Base-by-base conservation (phyloP, 1,139 yeast genomes). In the Hansenula sp. region DNA sequence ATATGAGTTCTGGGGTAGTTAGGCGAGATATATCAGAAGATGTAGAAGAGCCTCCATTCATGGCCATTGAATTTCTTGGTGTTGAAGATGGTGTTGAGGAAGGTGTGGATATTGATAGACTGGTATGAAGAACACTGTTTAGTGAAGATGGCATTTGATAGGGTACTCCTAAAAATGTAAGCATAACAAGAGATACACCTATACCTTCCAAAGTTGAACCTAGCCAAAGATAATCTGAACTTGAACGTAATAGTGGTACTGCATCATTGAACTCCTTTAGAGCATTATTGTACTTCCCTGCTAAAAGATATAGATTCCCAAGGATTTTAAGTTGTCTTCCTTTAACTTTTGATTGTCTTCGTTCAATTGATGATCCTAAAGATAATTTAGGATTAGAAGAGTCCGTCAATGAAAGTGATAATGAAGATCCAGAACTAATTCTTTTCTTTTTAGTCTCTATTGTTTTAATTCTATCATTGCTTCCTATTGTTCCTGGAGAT, bases 161-260 rank as follows among this genome's bases (percentile, higher is more conserved):
- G 0, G 84, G 73, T 1, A 74, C 68, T 25, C 78, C 79, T 16
- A 82, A 60, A 50, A 72, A 79, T 13, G 82, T 71, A 34, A 87
- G 65, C 39, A 89, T 61, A 9, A 84, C 62, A 32, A 84, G 61
- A 47, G 87, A 75, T 1, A 86, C 77, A 0, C 84, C 84, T 11
- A 89, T 65, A 0, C 94, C 89, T 53, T 89, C 97, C 18, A 90
- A 59, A 0, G 96, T 80, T 33, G 92, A 82, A 0, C 83, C 97
- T 22, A 87, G 69, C 98, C 98, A 92, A 18, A 92, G 65, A 53
- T 76, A 75, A 59, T 92, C 98, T 38, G 80, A 81, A 2, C 82
- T 69, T 27, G 77, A 70, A 45, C 77, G 77, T 41, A 89, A 63
- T 29, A 73, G 66, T 2, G 68, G 55, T 2, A 85, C 72, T 0